Base-by-base conservation (phyloP, 1,284 basidiomycete genomes). In the Coniophora puteana region DNA sequence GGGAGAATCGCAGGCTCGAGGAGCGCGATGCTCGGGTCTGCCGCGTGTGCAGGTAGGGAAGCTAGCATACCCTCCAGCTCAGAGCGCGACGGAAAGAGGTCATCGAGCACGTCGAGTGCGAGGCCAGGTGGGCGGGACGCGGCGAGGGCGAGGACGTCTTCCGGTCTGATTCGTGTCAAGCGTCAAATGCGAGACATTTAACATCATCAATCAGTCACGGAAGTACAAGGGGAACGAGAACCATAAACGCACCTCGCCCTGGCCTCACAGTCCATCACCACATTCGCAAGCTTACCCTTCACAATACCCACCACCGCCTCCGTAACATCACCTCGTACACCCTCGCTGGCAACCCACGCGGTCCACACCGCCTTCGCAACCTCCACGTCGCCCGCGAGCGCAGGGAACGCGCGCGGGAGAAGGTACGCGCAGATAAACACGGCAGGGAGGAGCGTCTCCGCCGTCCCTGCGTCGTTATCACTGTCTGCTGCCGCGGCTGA, bases 21-120 rank as follows among this genome's bases (percentile, higher is more conserved):
- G 21, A 88, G 74, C 0, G 79, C 78, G 16, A 91, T 61, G 43
- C 78, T 80, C 1, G 74, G 53, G 46, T 82, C 69, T 13, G 74
- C 64, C 1, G 78, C 68, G 14, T 72, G 67, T 0, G 71, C 56
- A 2, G 74, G 66, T 13, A 84, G 60, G 1, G 43, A 59, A 14
- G 65, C 58, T 1, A 87, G 66, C 60, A 78, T 66, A 1, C 48
- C 46, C 25, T 79, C 70, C 8, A 86, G 62, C 34, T 69, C 66
- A 1, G 55, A 51, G n/a, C 54, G 55, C 1, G 71, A 58, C 1
- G 80, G 82, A 46, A 87, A 69, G 18, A 85, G 59, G 18, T 81
- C 78, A 4, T 46, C 33, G 6, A 78, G 45, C 12, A 70, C 49
- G 6, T 72, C 56, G 20, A 68, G 43, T 2, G 49, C 38, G 23